Conservation (phyloP, 208 protist species). For the Trypanosoma boissoni region DNA sequence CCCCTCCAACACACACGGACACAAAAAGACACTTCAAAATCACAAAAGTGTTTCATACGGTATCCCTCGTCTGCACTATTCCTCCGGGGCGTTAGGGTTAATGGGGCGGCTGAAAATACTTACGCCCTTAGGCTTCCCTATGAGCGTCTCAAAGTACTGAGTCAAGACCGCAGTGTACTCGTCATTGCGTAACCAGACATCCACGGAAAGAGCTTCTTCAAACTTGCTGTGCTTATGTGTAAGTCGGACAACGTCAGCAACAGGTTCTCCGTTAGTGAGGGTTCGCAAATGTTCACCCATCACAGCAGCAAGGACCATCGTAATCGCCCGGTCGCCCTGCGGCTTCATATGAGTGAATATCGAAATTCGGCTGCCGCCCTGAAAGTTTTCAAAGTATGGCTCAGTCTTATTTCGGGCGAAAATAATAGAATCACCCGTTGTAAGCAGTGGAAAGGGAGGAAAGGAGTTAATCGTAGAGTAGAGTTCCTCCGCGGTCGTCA, state of each 20-base stretch:
- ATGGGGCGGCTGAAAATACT: conserved; percentile 26
- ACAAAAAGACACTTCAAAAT: too few relatives aligned
- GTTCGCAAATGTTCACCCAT: conserved; percentile 65
- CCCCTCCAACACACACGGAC: too few relatives aligned
- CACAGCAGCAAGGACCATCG: conserved; percentile 59
- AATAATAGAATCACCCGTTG: conserved; percentile 63
- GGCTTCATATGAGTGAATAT: conserved; percentile 71
- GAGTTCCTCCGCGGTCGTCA: conserved; percentile 66
- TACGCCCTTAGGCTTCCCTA: conserved; percentile 51
- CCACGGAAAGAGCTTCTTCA: conserved; percentile 58
- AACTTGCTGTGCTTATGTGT: conserved; percentile 59
- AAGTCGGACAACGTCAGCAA: conserved; percentile 73
- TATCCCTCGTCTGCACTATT: too few relatives aligned
- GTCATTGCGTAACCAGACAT: conserved; percentile 62
- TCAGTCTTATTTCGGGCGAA: conserved; percentile 72
- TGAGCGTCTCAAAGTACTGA: conserved; percentile 50
- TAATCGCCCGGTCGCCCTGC: conserved; percentile 51
- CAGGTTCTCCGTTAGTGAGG: conserved; percentile 35
- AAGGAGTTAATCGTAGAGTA: conserved; percentile 77
- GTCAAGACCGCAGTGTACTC: conserved; percentile 30
- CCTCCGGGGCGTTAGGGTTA: too few relatives aligned
- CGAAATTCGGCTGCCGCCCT: conserved; percentile 51
- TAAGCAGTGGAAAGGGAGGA: conserved; percentile 54
- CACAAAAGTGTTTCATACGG: too few relatives aligned
- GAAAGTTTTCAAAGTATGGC: conserved; percentile 81